Base-by-base conservation (phyloP, 495 filamentous ascomycete species). In the Podospora pseudocomata region DNA sequence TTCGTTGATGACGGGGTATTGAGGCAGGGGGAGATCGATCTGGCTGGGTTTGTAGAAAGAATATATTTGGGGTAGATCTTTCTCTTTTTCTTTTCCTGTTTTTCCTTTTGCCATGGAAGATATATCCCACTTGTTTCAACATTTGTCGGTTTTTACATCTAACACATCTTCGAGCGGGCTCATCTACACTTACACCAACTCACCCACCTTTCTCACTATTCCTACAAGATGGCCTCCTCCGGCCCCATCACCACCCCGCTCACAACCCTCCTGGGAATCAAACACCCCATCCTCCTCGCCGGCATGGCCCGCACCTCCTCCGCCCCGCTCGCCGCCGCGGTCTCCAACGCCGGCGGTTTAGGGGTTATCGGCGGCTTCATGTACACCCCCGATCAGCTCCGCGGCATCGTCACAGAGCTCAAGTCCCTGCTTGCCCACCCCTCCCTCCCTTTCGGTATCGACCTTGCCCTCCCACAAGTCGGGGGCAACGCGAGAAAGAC, bases 231-330 rank as follows among this genome's bases (percentile, higher is more conserved):
- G 76, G 68, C 69, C 65, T 9, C 60, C 63, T 18, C 63, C 27
- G 83, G 81, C 57, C 84, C 83, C 64, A 84, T 96, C 77, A 85
- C 87, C 69, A 96, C 92, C 53, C 91, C 92, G 20, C 88, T 96
- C 20, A 90, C 87, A 72, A 83, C 82, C 44, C 85, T 96, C 60
- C 86, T 95, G 18, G 83, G 84, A 26, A 93, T 96, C 81, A 78
- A 88, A 57, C 90, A 95, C 80, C 92, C 92, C 64, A 89, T 97
- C 80, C 77, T 96, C 65, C 89, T 96, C 54, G 93, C 92, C 53
- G 92, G 93, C 68, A 97, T 97, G 93, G 92, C 92, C 5, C 87
- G 90, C 70, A 90, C 89, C 20, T 92, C 90, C 6, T 87, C 88
- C 70, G 92, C 89, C 0, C 82, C 83, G 19, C 88, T 97, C 56